Conservation (phyloP, 1,284 basidiomycete genomes). For the Puccinia triticina region DNA sequence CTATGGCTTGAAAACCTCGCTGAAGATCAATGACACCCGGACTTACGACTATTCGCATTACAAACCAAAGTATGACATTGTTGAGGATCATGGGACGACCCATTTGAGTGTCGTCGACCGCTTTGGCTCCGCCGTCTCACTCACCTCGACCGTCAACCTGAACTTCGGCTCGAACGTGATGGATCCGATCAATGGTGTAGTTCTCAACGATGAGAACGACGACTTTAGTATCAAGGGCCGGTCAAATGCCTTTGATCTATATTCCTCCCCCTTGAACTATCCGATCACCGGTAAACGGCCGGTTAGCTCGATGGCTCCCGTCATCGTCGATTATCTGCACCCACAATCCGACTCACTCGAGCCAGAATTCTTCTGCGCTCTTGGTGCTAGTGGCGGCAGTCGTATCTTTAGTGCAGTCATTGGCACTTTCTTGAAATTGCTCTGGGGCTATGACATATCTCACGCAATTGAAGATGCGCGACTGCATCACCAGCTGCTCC, state of each 20-base stretch:
- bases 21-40: constrained; percentile 62
- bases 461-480: constrained; percentile 80
- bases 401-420: constrained; percentile 80
- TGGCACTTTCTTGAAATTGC: constrained; percentile 78
- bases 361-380: constrained; percentile 43
- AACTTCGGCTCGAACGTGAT: constrained; percentile 82
- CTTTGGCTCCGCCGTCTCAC: constrained; percentile 78
- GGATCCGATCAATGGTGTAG: constrained; percentile 79
- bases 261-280: constrained; percentile 69
- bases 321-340: constrained; percentile 70
- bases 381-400: constrained; percentile 85
- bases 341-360: neutral
- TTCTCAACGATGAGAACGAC: constrained; percentile 83
- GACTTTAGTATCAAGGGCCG: constrained; percentile 82
- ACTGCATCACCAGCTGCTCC: constrained; percentile 89
- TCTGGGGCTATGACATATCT: constrained; percentile 78
- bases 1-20: neutral
- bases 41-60: constrained; percentile 83
- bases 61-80: constrained; percentile 75
- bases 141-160: constrained; percentile 86
- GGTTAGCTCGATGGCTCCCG: constrained; percentile 78
- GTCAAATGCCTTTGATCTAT: constrained; percentile 80
- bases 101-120: constrained; percentile 79
- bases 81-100: constrained; percentile 83
- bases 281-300: constrained; percentile 83